Conservation (phyloP, 176 grass and related monocot species). For the Saccharum spontaneum region DNA sequence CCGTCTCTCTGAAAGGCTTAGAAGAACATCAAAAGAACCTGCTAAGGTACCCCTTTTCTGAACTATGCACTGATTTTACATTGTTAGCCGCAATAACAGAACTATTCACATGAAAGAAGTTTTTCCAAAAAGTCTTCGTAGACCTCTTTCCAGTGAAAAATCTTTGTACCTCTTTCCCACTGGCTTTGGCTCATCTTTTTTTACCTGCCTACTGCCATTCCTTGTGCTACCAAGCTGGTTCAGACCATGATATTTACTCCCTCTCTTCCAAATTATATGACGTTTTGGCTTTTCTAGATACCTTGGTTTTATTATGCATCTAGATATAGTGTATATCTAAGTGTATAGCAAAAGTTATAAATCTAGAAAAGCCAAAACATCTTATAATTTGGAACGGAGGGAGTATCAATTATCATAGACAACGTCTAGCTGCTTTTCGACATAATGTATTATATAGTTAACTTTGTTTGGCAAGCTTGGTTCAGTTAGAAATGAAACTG, state of each 20-base stretch:
- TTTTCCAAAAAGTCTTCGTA: not conserved
- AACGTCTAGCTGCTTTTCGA: not conserved
- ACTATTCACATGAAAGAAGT: not conserved
- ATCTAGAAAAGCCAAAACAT: too few relatives aligned
- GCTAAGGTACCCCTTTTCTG: conserved; percentile 61
- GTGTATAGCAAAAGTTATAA: too few relatives aligned
- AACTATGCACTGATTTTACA: not conserved
- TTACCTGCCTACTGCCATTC: not conserved
- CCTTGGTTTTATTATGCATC: too few relatives aligned
- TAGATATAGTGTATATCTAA: too few relatives aligned
- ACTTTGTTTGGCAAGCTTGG: not conserved
- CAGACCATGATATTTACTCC: not conserved
- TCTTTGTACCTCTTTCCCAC: not conserved
- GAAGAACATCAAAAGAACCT: conserved; percentile 75
- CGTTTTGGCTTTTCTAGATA: too few relatives aligned
- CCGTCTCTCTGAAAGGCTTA: conserved; percentile 79
- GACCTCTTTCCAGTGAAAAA: not conserved
- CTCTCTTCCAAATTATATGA: too few relatives aligned
- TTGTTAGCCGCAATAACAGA: not conserved
- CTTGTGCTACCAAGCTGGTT: not conserved
- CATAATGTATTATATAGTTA: not conserved
- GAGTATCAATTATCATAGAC: not conserved
- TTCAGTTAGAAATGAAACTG: not conserved
- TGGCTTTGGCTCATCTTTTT: not conserved
- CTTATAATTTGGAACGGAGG: too few relatives aligned